Evolutionary conservation across 768 basidiomycete genomes (phyloP), one percentile per base, ranked within the genome.

Genomic region (Naganishia kalamii): DNA sequence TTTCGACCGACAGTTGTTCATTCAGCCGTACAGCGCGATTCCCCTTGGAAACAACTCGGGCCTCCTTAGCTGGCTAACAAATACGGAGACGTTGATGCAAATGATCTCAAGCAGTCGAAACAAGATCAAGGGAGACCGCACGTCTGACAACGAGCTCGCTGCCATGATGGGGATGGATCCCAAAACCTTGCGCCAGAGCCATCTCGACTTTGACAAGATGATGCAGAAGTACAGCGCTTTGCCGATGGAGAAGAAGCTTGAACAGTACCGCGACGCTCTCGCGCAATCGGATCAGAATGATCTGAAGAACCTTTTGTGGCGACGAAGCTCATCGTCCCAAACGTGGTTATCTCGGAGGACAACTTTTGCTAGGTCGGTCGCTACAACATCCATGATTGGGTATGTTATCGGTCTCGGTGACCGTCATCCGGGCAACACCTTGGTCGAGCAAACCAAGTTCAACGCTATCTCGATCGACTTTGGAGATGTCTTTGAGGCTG

Each of bases 401-500:
- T 74, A 78, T 60, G 71, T 79, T 30, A 76, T 79, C 37, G 79
- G 79, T 13, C 61, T 80, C 12, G 79, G 79, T 3, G 79, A 80
- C 65, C 69, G 79, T 37, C 79, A 80, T 66, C 76, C 76, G 3
- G 74, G 72, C 12, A 80, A 80, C 59, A 65, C 69, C 33, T 60
- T 72, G 11, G 62, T 72, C 19, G 73, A 79, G 41, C 71, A 72
- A 46, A 64, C 72, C 29, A 74, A 69, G 19, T 77, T 74, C 70
- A 73, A 72, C 13, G 72, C 70, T 0, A 67, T 77, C 6, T 75
- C 75, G 37, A 78, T 77, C 60, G 78, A 78, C 57, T 77, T 77
- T 66, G 78, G 77, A 3, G 77, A 78, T 71, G 77, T 75, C 15
- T 77, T 78, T 65, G 59, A 68, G n/a, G 21, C 57, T 13, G 60